Evolutionary conservation across 164 flowering plant genomes (phyloP).

Genomic region (Nymphaea colorata): DNA sequence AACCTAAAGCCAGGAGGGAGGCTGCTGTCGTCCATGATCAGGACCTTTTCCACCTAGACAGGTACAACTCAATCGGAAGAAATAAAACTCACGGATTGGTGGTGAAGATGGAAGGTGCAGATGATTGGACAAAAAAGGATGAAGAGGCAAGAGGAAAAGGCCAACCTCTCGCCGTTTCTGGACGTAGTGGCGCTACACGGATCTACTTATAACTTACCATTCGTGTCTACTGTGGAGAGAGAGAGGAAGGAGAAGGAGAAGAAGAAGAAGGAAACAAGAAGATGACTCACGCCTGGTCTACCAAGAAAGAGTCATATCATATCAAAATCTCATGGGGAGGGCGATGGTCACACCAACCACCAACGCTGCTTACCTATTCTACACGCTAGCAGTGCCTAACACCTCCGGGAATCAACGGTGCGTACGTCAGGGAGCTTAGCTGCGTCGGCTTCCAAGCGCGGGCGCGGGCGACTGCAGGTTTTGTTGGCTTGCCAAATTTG

Average conservation of each 20-base stretch:
- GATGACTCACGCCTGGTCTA: background rate
- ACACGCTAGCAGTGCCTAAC: background rate
- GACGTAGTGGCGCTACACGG: too few relatives aligned
- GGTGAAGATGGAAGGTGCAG: too few relatives aligned
- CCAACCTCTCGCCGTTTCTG: too few relatives aligned
- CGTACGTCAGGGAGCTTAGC: background rate
- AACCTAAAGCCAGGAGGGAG: slow-evolving; percentile 86
- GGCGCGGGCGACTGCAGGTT: background rate
- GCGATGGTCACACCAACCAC: background rate
- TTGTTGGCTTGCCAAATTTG: too few relatives aligned
- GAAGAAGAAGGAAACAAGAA: too few relatives aligned
- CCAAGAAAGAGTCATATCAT: background rate
- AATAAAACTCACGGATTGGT: too few relatives aligned
- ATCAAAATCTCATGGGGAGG: background rate
- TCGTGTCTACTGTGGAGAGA: too few relatives aligned
- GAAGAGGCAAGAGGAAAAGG: too few relatives aligned
- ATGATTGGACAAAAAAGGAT: too few relatives aligned
- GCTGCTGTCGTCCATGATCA: slow-evolving; percentile 4
- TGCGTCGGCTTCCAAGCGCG: background rate
- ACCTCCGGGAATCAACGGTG: background rate
- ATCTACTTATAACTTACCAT: too few relatives aligned
- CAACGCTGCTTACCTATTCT: background rate
- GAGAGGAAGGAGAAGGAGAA: too few relatives aligned
- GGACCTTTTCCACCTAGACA: slow-evolving; percentile 7
- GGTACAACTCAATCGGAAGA: too few relatives aligned